Percentiles rank a stretch among this genome's conserved stretches.
Conservation (phyloP, 306 rosid genomes). For the Acacia melanoxylon region DNA sequence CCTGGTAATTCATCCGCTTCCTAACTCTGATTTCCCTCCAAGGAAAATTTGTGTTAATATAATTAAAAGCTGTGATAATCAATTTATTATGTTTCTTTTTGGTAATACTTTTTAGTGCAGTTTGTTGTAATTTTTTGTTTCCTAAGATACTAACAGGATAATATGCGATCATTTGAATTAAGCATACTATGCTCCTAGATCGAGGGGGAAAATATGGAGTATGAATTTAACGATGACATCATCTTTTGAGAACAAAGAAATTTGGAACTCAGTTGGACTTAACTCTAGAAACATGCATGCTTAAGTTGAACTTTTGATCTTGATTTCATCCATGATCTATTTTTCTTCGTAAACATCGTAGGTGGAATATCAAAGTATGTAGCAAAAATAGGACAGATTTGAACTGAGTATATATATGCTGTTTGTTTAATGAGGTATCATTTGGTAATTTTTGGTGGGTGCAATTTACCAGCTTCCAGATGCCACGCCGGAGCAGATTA, state of each 20-base stretch:
- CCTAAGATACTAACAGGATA: background rate
- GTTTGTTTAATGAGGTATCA: background rate
- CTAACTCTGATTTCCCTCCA: slow-evolving; percentile 3
- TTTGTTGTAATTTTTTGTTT: background rate
- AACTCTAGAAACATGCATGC: background rate
- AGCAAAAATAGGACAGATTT: background rate
- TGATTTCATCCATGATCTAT: background rate
- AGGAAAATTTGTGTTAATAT: background rate
- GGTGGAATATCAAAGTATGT: background rate
- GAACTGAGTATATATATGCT: background rate
- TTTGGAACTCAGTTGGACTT: background rate
- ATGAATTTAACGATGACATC: background rate
- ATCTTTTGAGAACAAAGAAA: background rate
- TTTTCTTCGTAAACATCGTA: background rate
- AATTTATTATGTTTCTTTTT: background rate
- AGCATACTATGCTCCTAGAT: background rate
- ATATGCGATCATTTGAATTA: background rate
- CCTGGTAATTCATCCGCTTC: slow-evolving; percentile 51
- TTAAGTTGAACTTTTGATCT: background rate
- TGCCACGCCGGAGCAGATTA: slow-evolving; percentile 79
- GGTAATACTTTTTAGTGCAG: background rate
- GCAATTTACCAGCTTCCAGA: slow-evolving; percentile 73
- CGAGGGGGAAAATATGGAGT: background rate
- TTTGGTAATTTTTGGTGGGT: slow-evolving; percentile 29
- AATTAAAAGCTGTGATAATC: background rate